Percentiles rank a stretch among this genome's conserved stretches.
Evolutionary conservation across 78 protist genomes (phyloP).

Genomic region (Dictyostelium capitatum): DNA sequence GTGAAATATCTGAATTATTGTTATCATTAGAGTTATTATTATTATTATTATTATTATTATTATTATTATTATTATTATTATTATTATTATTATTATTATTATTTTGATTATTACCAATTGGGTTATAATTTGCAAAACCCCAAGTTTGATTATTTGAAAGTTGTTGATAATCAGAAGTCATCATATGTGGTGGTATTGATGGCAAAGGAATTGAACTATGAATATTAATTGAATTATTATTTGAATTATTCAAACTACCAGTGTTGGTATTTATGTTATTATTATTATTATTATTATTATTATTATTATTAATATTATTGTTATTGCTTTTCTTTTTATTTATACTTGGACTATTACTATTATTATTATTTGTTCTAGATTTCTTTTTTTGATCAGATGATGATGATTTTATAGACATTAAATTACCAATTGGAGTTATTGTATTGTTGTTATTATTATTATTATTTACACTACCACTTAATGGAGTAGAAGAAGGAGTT

Average conservation of each 20-base stretch:
- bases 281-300: background rate
- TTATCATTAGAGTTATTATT: background rate
- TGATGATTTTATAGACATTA: background rate
- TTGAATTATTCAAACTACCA: background rate
- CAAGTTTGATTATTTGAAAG: background rate
- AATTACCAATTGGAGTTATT: background rate
- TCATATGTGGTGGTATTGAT: background rate
- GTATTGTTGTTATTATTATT: background rate
- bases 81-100: too few species aligned
- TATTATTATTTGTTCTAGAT: background rate
- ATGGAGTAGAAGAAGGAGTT: background rate
- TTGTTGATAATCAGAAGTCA: background rate
- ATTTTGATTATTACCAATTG: background rate
- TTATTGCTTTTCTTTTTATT: background rate
- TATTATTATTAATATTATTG: background rate
- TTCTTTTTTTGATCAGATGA: background rate
- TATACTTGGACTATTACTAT: background rate
- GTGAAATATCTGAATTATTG: background rate
- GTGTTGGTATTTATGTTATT: background rate
- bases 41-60: too few species aligned
- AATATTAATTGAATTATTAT: background rate
- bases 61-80: background rate
- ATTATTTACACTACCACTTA: background rate
- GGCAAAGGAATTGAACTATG: background rate
- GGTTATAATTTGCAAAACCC: background rate